phyloP scores from a whole-genome alignment of 192 early-diverging fungal species.

The Diversispora epigaea region DNA sequence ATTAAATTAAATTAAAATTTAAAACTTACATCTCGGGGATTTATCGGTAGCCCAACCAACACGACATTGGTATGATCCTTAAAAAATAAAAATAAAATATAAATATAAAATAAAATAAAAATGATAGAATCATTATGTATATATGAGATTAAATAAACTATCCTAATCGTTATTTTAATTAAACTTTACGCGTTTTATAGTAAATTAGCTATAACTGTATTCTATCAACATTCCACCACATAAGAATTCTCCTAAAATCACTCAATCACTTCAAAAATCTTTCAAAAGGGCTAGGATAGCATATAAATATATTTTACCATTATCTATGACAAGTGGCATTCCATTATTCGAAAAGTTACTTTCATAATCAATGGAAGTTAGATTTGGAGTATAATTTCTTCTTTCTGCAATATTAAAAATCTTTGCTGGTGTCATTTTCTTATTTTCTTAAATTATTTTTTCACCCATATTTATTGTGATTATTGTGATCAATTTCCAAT shows the following conservation, averaged over 20 bases:
- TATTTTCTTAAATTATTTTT: too few species aligned
- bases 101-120: not conserved
- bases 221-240: too few species aligned
- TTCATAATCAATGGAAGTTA: slow-evolving; percentile 40
- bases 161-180: too few species aligned
- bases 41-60: slow-evolving; percentile 79
- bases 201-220: too few species aligned
- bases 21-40: slow-evolving; percentile 55
- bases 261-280: not conserved
- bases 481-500: too few species aligned
- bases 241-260: not conserved
- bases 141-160: not conserved
- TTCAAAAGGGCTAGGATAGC: not conserved
- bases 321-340: slow-evolving; percentile 44
- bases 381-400: slow-evolving; percentile 34
- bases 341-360: slow-evolving; percentile 34
- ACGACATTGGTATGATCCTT: slow-evolving; percentile 71
- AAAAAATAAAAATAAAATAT: not conserved
- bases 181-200: too few species aligned
- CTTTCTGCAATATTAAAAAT: slow-evolving; percentile 28
- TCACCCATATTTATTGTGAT: too few species aligned
- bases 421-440: not conserved
- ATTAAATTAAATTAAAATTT: slow-evolving; percentile 3
- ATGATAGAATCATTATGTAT: not conserved
- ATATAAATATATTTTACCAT: slow-evolving; percentile 33